Evolutionary conservation across 1,139 yeast species (phyloP), one percentile per base, ranked within the genome.

Genomic region (Kodamaea fungicola): DNA sequence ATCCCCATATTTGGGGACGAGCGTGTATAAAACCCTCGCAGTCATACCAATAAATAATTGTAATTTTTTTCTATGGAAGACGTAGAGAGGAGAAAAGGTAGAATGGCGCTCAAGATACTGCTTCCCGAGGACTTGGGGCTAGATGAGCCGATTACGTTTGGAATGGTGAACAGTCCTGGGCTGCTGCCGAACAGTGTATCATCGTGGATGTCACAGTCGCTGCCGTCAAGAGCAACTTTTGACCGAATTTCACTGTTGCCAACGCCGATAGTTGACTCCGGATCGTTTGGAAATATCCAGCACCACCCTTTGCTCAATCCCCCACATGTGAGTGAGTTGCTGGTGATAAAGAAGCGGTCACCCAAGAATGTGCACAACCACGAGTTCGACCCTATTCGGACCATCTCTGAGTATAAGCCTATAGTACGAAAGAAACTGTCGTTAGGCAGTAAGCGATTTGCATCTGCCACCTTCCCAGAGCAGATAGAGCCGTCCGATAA

Each of bases 321-420:
- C 10, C 26, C 26, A 8, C 26, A 23, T n/a, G 9, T 23, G 10
- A n/a, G 26, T 8, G 26, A 23, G 10, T n/a, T 23, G 10, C 26
- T 8, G 16, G 27, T 28, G 27, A 12, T 28, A 8, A 6, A 19
- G 9, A 33, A 33, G 7, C 16, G 26, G 8, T 33, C 36, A 10
- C 24, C 24, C 13, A 19, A 29, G 12, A 28, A 16, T 7, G 32
- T 27, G 29, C 9, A 19, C 25, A 32, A 25, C 29, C 7, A 12
- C 9, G 22, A 25, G 5, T 25, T 25, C 16, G 16, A 30, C 22
- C n/a, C 31, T 30, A 32, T 26, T 10, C 50, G 73, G 42, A 57
- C 62, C 10, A 40, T 62, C 2, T 64, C 71, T 3, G 74, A 67
- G 22, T 67, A 63, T 48, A 54, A 50, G 30, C 73, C 72, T 22